Percentiles rank a stretch among this genome's conserved stretches.
Conservation (phyloP, 176 grass and related monocot genomes). For the Oryza meridionalis region DNA sequence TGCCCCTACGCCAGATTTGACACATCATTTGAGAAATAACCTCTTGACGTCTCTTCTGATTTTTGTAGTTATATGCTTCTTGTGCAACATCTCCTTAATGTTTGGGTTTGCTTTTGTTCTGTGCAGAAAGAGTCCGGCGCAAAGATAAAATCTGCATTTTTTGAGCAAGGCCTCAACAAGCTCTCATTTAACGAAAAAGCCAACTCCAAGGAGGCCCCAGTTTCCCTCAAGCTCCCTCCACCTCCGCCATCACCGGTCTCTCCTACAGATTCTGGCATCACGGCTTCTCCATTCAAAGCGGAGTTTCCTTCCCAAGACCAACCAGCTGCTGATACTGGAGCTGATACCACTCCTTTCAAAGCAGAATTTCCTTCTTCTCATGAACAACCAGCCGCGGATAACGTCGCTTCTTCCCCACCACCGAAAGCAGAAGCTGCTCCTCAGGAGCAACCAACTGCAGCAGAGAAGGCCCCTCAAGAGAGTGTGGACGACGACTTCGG, state of each 20-base stretch:
- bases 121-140: slow-evolving; percentile 64
- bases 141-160: slow-evolving; percentile 63
- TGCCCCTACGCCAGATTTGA: neutral
- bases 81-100: slow-evolving; percentile 11
- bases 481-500: slow-evolving; percentile 82
- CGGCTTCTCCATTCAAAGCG: slow-evolving; percentile 52
- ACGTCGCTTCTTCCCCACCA: neutral
- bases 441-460: slow-evolving; percentile 32
- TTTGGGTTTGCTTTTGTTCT: slow-evolving; percentile 16
- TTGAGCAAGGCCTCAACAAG: slow-evolving; percentile 86
- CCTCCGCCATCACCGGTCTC: slow-evolving; percentile 69
- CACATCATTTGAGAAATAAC: neutral
- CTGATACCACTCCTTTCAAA: slow-evolving; percentile 41
- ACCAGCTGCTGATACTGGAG: slow-evolving; percentile 10
- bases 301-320: slow-evolving; percentile 55
- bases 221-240: slow-evolving; percentile 79
- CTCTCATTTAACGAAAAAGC: slow-evolving; percentile 61
- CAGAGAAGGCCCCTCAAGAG: slow-evolving; percentile 47
- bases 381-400: slow-evolving; percentile 18
- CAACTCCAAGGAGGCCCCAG: slow-evolving; percentile 56
- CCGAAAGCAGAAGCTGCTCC: slow-evolving; percentile 18
- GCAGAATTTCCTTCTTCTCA: slow-evolving; percentile 54
- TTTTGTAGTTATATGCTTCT: neutral
- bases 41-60: neutral
- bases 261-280: slow-evolving; percentile 47